Conservation (phyloP, 345 rosid species). For the Syzygium grande region DNA sequence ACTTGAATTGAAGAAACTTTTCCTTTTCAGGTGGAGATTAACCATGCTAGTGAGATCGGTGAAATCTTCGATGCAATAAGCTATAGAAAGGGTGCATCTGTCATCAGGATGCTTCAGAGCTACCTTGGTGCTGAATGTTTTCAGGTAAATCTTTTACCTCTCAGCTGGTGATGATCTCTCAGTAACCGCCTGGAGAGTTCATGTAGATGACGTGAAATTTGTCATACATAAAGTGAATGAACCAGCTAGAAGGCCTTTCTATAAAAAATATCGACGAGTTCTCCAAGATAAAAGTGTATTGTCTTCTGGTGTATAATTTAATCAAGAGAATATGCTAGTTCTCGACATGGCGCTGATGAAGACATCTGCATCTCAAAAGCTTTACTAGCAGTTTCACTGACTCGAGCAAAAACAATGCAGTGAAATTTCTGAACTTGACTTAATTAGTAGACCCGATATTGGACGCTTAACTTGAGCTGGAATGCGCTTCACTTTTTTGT, state of each 20-base stretch:
- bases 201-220: neutral
- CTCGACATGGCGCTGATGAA: neutral
- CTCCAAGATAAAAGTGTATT: neutral
- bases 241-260: neutral
- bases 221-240: neutral
- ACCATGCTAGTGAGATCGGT: slow-evolving; percentile 77
- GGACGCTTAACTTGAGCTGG: neutral
- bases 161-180: neutral
- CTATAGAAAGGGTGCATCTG: slow-evolving; percentile 89
- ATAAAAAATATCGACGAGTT: neutral
- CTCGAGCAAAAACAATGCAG: neutral
- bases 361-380: neutral
- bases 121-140: slow-evolving; percentile 87
- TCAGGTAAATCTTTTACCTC: slow-evolving; percentile 42
- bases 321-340: neutral
- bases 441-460: neutral
- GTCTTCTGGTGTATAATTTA: neutral
- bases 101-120: slow-evolving; percentile 93
- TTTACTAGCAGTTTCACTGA: neutral
- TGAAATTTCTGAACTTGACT: neutral
- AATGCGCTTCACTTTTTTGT: neutral
- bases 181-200: neutral
- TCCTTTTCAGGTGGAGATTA: slow-evolving; percentile 66
- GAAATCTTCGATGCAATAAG: slow-evolving; percentile 97
- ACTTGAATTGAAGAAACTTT: neutral